Conservation (phyloP, 495 filamentous ascomycete species). For the Hyaloscypha bicolor region DNA sequence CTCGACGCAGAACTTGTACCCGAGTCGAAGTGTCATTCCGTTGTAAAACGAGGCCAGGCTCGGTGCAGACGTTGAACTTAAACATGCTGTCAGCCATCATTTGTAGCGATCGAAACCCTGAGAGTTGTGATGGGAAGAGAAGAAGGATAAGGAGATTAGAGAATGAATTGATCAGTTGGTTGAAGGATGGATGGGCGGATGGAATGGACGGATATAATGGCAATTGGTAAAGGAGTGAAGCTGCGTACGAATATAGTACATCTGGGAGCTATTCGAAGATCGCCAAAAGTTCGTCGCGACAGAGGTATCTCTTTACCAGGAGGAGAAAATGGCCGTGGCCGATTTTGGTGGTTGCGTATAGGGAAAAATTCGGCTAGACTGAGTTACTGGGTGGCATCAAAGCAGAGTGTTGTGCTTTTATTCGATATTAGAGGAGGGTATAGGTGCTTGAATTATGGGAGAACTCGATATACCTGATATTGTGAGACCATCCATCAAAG, state of each 20-base stretch:
- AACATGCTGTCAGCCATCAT: constrained; percentile 8
- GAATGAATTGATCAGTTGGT: background rate
- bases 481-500: too few relatives aligned
- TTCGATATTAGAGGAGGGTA: too few relatives aligned
- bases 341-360: background rate
- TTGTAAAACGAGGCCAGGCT: constrained; percentile 1
- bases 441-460: too few relatives aligned
- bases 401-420: too few relatives aligned
- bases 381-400: too few relatives aligned
- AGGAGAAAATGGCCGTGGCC: constrained; percentile 6
- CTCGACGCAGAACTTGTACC: constrained; percentile 8
- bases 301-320: background rate
- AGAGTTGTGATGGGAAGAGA: constrained; percentile 5
- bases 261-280: background rate
- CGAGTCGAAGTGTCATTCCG: constrained; percentile 4
- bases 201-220: too few relatives aligned
- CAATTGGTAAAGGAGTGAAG: too few relatives aligned
- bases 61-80: constrained; percentile 2
- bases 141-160: constrained; percentile 1
- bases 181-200: background rate
- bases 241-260: too few relatives aligned
- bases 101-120: constrained; percentile 7
- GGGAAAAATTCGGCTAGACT: too few relatives aligned
- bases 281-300: constrained; percentile 4
- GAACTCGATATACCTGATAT: too few relatives aligned